A percentile compares a stretch with the other conserved stretches of the same genome.
These are phyloP conservation scores for Suillus brevipes DNA, from an alignment of 768 basidiomycete species.

Conservation along the genomic window DNA sequence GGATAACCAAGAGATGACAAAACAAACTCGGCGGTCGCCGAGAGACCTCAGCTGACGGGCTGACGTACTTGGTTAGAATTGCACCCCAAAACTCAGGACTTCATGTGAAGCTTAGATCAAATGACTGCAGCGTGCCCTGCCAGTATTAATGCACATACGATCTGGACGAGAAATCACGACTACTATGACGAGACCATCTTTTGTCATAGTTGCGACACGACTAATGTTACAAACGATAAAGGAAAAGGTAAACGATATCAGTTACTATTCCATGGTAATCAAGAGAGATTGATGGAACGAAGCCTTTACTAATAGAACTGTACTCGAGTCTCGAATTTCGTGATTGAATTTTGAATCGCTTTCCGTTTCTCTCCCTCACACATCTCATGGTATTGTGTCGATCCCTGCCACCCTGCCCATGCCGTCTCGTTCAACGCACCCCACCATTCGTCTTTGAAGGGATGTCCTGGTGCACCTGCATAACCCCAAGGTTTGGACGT, in stretches of 20 bases:
- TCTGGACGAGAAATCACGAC: neutral
- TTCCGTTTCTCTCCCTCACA: slow-evolving; percentile 19
- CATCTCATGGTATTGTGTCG: slow-evolving; percentile 22
- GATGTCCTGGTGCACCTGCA: slow-evolving; percentile 51
- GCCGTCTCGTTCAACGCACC: slow-evolving; percentile 38
- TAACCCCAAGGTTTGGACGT: slow-evolving; percentile 62
- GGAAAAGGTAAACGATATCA: neutral
- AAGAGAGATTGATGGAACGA: neutral
- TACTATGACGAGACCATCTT: neutral
- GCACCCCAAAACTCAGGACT: no score
- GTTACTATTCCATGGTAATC: neutral
- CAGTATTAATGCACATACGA: neutral
- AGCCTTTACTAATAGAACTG: neutral
- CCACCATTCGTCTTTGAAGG: slow-evolving; percentile 52
- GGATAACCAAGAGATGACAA: neutral
- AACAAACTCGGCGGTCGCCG: neutral
- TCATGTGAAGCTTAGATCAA: neutral
- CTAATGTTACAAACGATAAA: neutral
- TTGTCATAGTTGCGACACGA: neutral
- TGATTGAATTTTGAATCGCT: slow-evolving; percentile 7
- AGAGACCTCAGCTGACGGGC: neutral
- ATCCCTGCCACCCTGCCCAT: slow-evolving; percentile 40
- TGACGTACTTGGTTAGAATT: no score
- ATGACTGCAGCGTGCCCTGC: neutral
- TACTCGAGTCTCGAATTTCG: neutral